A percentile compares a stretch with the other conserved stretches of the same genome.
These are phyloP conservation scores for Barnettozyma sp. DNA, from an alignment of 805 yeast species.

Conservation along the genomic window DNA sequence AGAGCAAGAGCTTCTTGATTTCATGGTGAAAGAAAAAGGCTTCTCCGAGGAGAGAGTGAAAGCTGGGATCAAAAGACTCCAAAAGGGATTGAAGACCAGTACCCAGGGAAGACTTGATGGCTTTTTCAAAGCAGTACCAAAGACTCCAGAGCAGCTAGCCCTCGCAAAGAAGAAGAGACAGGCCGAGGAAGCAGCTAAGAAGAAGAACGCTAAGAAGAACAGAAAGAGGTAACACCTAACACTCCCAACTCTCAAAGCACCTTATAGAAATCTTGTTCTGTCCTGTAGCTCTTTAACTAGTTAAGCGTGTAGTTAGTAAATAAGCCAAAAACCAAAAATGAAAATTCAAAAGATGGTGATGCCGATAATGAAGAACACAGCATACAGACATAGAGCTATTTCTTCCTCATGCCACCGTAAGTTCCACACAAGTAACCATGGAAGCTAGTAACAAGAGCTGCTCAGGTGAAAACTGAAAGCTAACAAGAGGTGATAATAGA, in stretches of 20 bases:
- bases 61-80: slow-evolving; percentile 78
- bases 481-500: slow-evolving; percentile 2
- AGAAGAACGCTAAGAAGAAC: slow-evolving; percentile 20
- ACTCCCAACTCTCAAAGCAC: too few relatives aligned
- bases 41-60: slow-evolving; percentile 89
- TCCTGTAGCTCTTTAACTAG: too few relatives aligned
- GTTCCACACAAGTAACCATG: slow-evolving; percentile 9
- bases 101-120: slow-evolving; percentile 92
- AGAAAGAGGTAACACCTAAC: slow-evolving; percentile 16
- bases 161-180: slow-evolving; percentile 25
- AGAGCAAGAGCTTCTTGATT: slow-evolving; percentile 73
- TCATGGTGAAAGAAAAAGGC: slow-evolving; percentile 80
- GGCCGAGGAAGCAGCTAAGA: slow-evolving; percentile 25
- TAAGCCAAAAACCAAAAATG: too few relatives aligned
- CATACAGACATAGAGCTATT: not conserved
- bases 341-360: too few relatives aligned
- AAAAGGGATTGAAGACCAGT: slow-evolving; percentile 76
- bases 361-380: not conserved
- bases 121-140: slow-evolving; percentile 65
- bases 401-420: slow-evolving; percentile 25
- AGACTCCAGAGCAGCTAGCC: slow-evolving; percentile 40
- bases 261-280: too few relatives aligned
- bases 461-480: too few relatives aligned
- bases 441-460: not conserved
- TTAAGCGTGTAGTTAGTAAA: too few relatives aligned